These are phyloP conservation scores for Acanthamoeba castellanii DNA, from an alignment of 208 protist genomes.

Conservation along the genomic window DNA sequence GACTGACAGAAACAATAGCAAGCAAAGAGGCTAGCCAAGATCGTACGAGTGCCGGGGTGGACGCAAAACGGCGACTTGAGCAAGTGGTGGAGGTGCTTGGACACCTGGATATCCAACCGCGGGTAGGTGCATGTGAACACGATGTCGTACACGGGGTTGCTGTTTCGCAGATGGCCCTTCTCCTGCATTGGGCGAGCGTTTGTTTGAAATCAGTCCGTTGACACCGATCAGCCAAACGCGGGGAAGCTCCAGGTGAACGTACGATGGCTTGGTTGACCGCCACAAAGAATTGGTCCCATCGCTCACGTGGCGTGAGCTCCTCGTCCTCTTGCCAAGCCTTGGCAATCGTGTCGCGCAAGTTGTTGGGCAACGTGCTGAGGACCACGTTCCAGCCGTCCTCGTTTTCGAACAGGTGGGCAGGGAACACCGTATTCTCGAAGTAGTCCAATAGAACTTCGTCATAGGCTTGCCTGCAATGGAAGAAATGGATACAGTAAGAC, in stretches of 20 bases:
- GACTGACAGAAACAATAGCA: background rate
- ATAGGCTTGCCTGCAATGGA: background rate
- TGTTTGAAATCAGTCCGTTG: too few species aligned
- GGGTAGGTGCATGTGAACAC: slow-evolving; percentile 94
- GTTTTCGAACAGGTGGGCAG: slow-evolving; percentile 74
- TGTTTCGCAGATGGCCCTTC: background rate
- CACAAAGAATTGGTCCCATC: slow-evolving; percentile 24
- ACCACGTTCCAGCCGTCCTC: slow-evolving; percentile 5
- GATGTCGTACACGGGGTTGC: slow-evolving; percentile 80
- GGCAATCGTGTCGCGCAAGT: background rate
- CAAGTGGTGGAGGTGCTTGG: slow-evolving; percentile 97
- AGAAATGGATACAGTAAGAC: background rate
- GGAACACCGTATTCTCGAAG: slow-evolving; percentile 77
- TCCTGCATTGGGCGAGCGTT: background rate
- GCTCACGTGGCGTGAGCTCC: background rate
- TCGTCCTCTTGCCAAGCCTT: background rate
- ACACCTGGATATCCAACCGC: slow-evolving; percentile 97
- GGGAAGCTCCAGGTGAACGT: background rate
- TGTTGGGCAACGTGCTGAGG: background rate
- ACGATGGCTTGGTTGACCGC: slow-evolving; percentile 7
- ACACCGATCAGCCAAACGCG: too few species aligned
- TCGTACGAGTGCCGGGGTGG: slow-evolving; percentile 90
- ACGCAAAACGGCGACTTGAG: slow-evolving; percentile 98
- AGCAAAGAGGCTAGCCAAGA: background rate
- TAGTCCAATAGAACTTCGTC: slow-evolving; percentile 68